phyloP scores from a whole-genome alignment of 352 stramenopile genomes.

The Blastocystis sp. region DNA sequence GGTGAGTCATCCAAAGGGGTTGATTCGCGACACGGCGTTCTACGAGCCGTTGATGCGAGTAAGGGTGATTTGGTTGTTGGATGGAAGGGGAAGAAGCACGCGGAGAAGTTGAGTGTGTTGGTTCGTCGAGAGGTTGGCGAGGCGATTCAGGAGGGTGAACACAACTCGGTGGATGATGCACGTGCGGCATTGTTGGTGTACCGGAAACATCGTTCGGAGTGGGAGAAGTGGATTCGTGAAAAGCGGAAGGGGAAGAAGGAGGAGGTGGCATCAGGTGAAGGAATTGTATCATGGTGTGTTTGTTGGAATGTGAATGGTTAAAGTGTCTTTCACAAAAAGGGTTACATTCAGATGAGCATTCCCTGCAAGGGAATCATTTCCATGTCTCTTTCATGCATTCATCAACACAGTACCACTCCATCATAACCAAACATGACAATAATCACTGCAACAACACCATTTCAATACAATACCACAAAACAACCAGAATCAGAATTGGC shows the following conservation, averaged over 20 bases:
- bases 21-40: conserved; percentile 68
- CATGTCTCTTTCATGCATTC: no score
- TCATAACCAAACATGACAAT: no score
- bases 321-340: no score
- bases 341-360: no score
- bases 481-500: no score
- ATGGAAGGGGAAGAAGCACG: conserved; percentile 65
- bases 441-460: no score
- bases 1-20: conserved; percentile 67
- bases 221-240: conserved; percentile 22
- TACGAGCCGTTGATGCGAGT: conserved; percentile 66
- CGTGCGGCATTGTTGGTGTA: conserved; percentile 58
- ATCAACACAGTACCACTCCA: no score
- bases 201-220: conserved; percentile 58
- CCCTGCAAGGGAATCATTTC: no score
- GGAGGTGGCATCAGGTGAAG: no score
- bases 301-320: no score
- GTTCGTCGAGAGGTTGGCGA: conserved; percentile 63
- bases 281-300: no score
- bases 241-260: neutral
- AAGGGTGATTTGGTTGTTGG: conserved; percentile 23
- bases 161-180: conserved; percentile 61
- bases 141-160: conserved; percentile 68
- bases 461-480: no score
- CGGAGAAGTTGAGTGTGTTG: conserved; percentile 68